Evolutionary conservation across 1,284 basidiomycete genomes (phyloP).

Genomic region (Inonotus obliquus): DNA sequence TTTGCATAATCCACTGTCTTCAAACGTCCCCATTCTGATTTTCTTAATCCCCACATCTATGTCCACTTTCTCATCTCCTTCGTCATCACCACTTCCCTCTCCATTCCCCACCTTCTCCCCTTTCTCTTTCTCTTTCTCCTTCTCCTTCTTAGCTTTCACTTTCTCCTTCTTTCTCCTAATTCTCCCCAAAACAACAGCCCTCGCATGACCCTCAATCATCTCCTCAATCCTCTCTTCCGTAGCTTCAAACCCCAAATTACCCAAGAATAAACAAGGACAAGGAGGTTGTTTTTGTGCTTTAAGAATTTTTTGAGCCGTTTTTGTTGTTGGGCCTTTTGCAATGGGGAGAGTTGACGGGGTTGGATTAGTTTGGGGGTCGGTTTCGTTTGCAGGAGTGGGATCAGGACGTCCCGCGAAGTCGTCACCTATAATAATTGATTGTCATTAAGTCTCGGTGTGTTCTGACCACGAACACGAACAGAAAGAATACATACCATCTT

Average conservation of each 20-base stretch:
- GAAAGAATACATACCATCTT: slow-evolving; percentile 60
- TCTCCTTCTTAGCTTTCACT: not conserved
- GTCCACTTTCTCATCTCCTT: not conserved
- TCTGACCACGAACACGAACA: too few species aligned
- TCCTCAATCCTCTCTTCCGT: slow-evolving; percentile 74
- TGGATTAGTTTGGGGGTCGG: not conserved
- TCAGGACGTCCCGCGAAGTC: slow-evolving; percentile 68
- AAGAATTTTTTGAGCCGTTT: slow-evolving; percentile 81
- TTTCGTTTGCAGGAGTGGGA: slow-evolving; percentile 19
- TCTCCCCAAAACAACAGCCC: not conserved
- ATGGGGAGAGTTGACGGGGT: not conserved
- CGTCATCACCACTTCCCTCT: slow-evolving; percentile 16
- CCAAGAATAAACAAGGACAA: slow-evolving; percentile 81
- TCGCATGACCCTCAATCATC: slow-evolving; percentile 67
- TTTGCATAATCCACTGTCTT: slow-evolving; percentile 18
- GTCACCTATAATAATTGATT: too few species aligned
- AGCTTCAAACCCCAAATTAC: slow-evolving; percentile 84
- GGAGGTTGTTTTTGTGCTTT: slow-evolving; percentile 79
- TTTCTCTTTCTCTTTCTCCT: slow-evolving; percentile 27
- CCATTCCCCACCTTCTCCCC: slow-evolving; percentile 29
- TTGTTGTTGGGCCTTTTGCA: slow-evolving; percentile 38
- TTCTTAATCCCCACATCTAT: slow-evolving; percentile 15
- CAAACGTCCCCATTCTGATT: slow-evolving; percentile 18
- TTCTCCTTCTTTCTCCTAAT: not conserved
- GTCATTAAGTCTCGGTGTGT: too few species aligned